phyloP scores from a whole-genome alignment of 2,329 filamentous ascomycete genomes.

The Pseudopyrenochaeta lycopersici region DNA sequence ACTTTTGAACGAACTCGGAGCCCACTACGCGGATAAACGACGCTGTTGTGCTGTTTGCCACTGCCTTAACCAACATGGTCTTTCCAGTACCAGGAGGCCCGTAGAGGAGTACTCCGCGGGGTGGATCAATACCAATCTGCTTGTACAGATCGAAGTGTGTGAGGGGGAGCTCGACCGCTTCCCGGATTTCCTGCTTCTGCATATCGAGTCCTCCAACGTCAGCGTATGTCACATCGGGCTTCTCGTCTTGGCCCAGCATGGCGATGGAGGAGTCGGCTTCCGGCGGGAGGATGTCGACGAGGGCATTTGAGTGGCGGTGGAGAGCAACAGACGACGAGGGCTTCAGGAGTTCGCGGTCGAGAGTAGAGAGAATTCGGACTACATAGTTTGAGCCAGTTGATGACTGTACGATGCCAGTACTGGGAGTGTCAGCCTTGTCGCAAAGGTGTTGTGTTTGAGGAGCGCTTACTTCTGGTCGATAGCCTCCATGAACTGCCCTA shows the following conservation, averaged over 20 bases:
- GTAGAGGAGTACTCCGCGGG: constrained; percentile 93
- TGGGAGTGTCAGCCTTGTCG: constrained; percentile 51
- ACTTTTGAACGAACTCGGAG: constrained; percentile 99
- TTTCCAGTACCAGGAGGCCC: constrained; percentile 96
- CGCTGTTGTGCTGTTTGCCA: constrained; percentile 96
- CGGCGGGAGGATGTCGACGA: constrained; percentile 98
- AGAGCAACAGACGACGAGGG: constrained; percentile 97
- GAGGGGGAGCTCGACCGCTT: constrained; percentile 94
- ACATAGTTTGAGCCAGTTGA: constrained; percentile 99
- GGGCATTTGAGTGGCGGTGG: constrained; percentile 96
- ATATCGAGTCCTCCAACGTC: constrained; percentile 98
- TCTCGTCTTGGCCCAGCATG: constrained; percentile 96
- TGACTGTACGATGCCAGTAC: constrained; percentile 97
- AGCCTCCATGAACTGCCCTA: constrained; percentile 99
- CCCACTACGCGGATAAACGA: constrained; percentile 98
- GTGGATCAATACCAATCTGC: constrained; percentile 98
- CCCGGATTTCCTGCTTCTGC: constrained; percentile 99
- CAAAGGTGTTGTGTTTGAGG: constrained; percentile 1
- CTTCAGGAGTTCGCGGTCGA: constrained; percentile 98
- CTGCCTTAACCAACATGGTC: constrained; percentile 97
- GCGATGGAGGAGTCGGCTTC: constrained; percentile 99
- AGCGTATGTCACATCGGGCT: constrained; percentile 97
- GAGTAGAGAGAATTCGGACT: constrained; percentile 95
- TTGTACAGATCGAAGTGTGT: constrained; percentile 99
- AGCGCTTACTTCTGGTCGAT: constrained; percentile 92